Evolutionary conservation across 1,284 basidiomycete genomes (phyloP), one percentile per base, ranked within the genome.

Genomic region (Phellopilus nigrolimitatus): DNA sequence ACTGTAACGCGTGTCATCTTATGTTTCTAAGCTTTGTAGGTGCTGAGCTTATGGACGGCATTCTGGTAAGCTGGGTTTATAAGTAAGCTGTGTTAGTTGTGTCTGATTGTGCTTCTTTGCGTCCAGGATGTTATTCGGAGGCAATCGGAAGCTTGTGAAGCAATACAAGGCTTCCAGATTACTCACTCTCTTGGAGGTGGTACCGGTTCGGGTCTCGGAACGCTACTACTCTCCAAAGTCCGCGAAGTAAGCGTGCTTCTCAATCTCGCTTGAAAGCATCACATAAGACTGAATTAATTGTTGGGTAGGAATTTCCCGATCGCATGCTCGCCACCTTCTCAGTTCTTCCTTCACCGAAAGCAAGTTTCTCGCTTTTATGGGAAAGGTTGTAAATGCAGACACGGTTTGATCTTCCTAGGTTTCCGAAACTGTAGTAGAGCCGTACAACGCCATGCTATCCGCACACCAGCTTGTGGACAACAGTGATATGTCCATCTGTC

Each of bases 171-270:
- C 8, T 97, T 97, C 68, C 95, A 97, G 65, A 70, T 97, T 55
- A 72, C 92, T 21, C 95, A 98, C 64, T 95, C 92, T n/a, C 78
- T 98, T 27, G 95, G 95, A 56, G 95, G 95, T 65, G 95, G 95
- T 50, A 95, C 91, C 3, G 92, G 92, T 47, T 84, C 92, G 22
- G 92, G 92, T 48, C 70, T 95, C 41, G 92, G 92, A 50, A 85
- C 85, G 38, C 71, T 95, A 40, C 71, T 95, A 49, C 69, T 95
- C 37, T 84, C 84, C 45, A 95, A 95, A 67, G 74, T 95, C 59
- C 79, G 90, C 57, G 92, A 95, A 70, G 84, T 42, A 51, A 68
- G 70, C 66, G 62, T 56, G 62, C 51, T 55, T 56, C 60, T n/a
- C n/a, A n/a, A n/a, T n/a, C n/a, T n/a, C n/a, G n/a, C n/a, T n/a